These are phyloP conservation scores for Sporothrix humicola DNA, from an alignment of 2,329 filamentous ascomycete genomes.

Conservation along the genomic window DNA sequence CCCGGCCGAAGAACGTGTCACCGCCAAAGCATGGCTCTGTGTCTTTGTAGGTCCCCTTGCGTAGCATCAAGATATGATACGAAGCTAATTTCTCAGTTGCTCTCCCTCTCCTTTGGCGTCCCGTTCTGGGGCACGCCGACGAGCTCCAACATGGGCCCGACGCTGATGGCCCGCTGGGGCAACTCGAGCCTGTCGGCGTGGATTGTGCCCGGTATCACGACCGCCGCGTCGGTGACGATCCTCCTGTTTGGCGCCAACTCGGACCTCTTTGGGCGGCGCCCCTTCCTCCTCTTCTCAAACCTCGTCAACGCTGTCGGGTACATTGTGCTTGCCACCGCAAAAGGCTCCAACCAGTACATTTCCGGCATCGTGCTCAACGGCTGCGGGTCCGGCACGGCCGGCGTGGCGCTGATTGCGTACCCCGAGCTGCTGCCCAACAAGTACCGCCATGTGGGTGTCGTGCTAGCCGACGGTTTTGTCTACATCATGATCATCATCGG, in stretches of 20 bases:
- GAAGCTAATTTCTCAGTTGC: neutral
- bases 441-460: constrained; percentile 32
- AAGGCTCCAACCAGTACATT: constrained; percentile 27
- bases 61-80: neutral
- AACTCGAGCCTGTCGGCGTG: constrained; percentile 11
- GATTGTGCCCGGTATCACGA: constrained; percentile 25
- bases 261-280: constrained; percentile 31
- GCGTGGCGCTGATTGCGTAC: constrained; percentile 22
- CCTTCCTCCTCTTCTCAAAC: constrained; percentile 32
- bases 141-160: constrained; percentile 4
- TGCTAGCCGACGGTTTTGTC: constrained; percentile 30
- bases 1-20: neutral
- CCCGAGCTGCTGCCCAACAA: constrained; percentile 34
- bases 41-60: neutral
- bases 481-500: constrained; percentile 34
- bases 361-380: constrained; percentile 31
- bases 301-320: constrained; percentile 26
- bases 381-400: constrained; percentile 14
- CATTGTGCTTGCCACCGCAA: constrained; percentile 28
- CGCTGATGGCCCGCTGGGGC: constrained; percentile 25
- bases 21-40: constrained; percentile 20
- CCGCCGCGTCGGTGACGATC: constrained; percentile 14
- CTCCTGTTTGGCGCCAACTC: constrained; percentile 30
- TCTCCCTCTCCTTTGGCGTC: constrained; percentile 20
- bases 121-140: constrained; percentile 26